Conservation (phyloP, 1,284 basidiomycete species). For the Boletellus sp. region DNA sequence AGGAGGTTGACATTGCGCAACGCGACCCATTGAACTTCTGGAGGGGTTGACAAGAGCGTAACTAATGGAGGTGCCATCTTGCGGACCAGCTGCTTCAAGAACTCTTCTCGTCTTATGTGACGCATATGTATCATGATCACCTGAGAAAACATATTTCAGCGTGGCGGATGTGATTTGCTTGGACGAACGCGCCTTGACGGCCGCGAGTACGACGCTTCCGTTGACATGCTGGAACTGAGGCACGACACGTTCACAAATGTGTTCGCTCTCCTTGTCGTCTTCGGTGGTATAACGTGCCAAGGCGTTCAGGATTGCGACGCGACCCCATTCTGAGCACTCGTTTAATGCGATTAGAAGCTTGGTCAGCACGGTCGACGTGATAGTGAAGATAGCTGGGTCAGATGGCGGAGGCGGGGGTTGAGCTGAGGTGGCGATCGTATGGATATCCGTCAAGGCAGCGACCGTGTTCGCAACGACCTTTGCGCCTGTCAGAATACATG, state of each 20-base stretch:
- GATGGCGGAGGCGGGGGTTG: conserved; percentile 52
- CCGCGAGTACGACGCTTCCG: conserved; percentile 90
- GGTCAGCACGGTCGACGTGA: conserved; percentile 78
- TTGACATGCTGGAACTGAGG: conserved; percentile 99
- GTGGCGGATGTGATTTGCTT: conserved; percentile 9
- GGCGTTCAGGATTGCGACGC: conserved; percentile 88
- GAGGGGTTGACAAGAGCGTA: conserved; percentile 72
- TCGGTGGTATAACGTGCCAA: conserved; percentile 79
- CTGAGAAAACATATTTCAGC: conserved; percentile 36
- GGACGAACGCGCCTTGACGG: conserved; percentile 71
- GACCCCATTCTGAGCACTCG: conserved; percentile 98
- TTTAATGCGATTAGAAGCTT: conserved; percentile 95
- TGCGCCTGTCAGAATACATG: background rate
- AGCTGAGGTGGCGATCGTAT: conserved; percentile 54
- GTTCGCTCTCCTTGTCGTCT: conserved; percentile 94
- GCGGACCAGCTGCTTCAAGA: conserved; percentile 82
- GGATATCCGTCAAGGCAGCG: conserved; percentile 92
- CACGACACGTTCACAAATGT: conserved; percentile 97
- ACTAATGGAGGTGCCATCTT: conserved; percentile 98
- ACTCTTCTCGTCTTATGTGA: conserved; percentile 77
- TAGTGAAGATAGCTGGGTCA: conserved; percentile 72
- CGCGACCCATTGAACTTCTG: conserved; percentile 95
- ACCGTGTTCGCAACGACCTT: conserved; percentile 96
- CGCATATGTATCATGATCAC: conserved; percentile 98
- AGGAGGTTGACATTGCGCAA: conserved; percentile 95